Conservation (phyloP, 805 yeast species). For the Blastobotrys attinorum region DNA sequence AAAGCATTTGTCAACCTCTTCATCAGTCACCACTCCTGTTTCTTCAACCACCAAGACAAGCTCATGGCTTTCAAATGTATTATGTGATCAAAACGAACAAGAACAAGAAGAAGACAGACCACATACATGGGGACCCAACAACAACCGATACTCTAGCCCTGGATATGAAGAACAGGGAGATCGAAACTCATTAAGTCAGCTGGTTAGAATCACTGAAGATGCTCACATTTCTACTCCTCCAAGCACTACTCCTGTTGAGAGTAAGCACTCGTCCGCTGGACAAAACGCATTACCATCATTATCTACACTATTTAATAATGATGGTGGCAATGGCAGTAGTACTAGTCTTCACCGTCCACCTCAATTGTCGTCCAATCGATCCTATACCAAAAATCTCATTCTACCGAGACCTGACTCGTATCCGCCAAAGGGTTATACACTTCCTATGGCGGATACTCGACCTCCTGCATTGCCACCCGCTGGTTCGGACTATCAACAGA, state of each 20-base stretch:
- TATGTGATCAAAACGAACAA: constrained; percentile 12
- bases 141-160: constrained; percentile 17
- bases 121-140: constrained; percentile 25
- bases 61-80: constrained; percentile 22
- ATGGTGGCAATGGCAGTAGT: too few relatives aligned
- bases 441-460: constrained; percentile 22
- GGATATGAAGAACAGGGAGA: constrained; percentile 16
- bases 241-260: not conserved
- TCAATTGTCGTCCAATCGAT: constrained; percentile 20
- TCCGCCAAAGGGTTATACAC: constrained; percentile 18
- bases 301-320: not conserved
- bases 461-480: constrained; percentile 19
- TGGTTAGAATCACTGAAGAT: constrained; percentile 19
- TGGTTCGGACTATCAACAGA: constrained; percentile 11
- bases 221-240: constrained; percentile 18
- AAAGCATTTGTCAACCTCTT: constrained; percentile 15
- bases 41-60: constrained; percentile 17
- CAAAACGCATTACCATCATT: not conserved
- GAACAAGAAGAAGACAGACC: constrained; percentile 21
- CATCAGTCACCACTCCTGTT: constrained; percentile 16
- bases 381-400: constrained; percentile 23
- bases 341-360: constrained; percentile 15
- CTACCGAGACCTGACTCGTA: constrained; percentile 25
- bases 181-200: constrained; percentile 18
- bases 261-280: not conserved